Evolutionary conservation across 1,284 basidiomycete species (phyloP).

Genomic region (Apiotrichum porosum): DNA sequence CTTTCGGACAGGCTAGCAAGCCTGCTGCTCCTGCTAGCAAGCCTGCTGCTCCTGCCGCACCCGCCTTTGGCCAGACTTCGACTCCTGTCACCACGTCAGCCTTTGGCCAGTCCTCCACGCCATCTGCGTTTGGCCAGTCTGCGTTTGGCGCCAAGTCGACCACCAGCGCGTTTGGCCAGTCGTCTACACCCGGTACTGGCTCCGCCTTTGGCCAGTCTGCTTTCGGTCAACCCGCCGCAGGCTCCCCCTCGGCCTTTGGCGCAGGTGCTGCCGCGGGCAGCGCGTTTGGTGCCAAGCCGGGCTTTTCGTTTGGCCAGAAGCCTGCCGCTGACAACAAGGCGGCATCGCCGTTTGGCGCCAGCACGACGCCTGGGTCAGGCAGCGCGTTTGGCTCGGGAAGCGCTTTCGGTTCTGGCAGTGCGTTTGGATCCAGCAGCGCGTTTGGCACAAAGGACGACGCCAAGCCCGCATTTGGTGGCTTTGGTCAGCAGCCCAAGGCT

Average conservation of each 20-base stretch:
- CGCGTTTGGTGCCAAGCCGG: slow-evolving; percentile 1
- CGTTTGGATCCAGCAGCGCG: slow-evolving; percentile 13
- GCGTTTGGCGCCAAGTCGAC: neutral
- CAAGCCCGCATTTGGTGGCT: slow-evolving; percentile 3
- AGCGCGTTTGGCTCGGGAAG: slow-evolving; percentile 10
- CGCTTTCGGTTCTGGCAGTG: slow-evolving; percentile 12
- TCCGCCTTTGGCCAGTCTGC: slow-evolving; percentile 14
- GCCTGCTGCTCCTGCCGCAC: neutral
- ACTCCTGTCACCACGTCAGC: neutral
- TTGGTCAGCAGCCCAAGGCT: neutral
- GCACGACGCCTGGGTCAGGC: slow-evolving; percentile 14
- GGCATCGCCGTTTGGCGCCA: neutral
- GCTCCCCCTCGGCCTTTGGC: neutral
- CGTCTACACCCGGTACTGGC: neutral
- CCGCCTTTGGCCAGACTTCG: slow-evolving; percentile 21
- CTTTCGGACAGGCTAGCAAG: neutral
- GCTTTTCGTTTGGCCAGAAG: neutral
- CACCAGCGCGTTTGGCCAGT: slow-evolving; percentile 2
- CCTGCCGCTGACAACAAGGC: neutral
- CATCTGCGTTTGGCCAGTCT: slow-evolving; percentile 1
- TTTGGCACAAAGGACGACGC: slow-evolving; percentile 7
- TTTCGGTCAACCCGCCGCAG: slow-evolving; percentile 1
- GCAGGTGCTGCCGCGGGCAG: neutral
- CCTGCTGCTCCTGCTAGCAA: slow-evolving; percentile 8
- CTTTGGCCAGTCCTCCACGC: slow-evolving; percentile 5